Evolutionary conservation across 1,284 basidiomycete species (phyloP), one percentile per base, ranked within the genome.

Genomic region (Ustilago nuda): DNA sequence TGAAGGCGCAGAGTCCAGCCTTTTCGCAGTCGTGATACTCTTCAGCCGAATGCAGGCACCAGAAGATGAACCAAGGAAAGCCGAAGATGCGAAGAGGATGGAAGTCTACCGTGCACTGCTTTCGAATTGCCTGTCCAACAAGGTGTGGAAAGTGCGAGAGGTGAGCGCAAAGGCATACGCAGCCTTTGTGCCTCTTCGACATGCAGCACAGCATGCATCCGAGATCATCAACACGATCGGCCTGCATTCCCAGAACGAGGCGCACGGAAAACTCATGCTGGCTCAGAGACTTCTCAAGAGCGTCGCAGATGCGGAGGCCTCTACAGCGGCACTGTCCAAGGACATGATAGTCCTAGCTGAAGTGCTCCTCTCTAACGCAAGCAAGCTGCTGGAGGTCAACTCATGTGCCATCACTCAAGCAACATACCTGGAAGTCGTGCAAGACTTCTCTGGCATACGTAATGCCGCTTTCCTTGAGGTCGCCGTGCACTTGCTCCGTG

Each of bases 21-120:
- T 82, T 3, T 83, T 79, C 51, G 79, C 83, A 0, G 75, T 82
- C 17, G 76, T 84, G 27, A 73, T 83, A 62, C 72, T 84, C 3
- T 70, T 84, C 52, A 76, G 73, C n/a, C 64, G 69, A 3, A 59
- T 80, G 70, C 80, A 78, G 56, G 72, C 72, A 13, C 75, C 68
- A 0, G 70, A 75, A 39, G 50, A 61, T 17, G 62, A 68, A 46
- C 62, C 65, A 8, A 58, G 55, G 33, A 48, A 56, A n/a, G 27
- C 17, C 3, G 66, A 60, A 0, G 68, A 73, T 30, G 66, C 58
- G 32, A 33, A 50, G 13, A 57, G 61, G 39, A 61, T 66, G 56
- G 56, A 61, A 6, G 39, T 8, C 1, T 60, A 77, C n/a, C 59
- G 62, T 12, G 52, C 59, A 13, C 36, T 73, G n/a, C 54, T 82